Conservation (phyloP, 2,329 filamentous ascomycete species). For the Nemania sp. region DNA sequence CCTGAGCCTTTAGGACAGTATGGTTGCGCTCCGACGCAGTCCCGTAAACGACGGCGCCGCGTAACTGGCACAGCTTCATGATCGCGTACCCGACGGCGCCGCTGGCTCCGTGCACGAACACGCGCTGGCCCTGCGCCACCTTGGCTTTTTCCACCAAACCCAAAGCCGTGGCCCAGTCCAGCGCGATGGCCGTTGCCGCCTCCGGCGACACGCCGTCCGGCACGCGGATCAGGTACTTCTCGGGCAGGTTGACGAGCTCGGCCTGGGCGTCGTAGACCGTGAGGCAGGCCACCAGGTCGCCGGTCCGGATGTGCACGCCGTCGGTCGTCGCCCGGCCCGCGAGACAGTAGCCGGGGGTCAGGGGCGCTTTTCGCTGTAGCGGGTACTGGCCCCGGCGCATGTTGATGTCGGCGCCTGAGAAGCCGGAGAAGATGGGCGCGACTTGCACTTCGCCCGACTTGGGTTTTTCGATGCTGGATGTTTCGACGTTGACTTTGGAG, state of each 20-base stretch:
- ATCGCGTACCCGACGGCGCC: slow-evolving; percentile 52
- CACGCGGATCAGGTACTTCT: slow-evolving; percentile 50
- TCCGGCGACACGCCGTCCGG: slow-evolving; percentile 46
- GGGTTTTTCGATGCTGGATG: slow-evolving; percentile 13
- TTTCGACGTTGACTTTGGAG: slow-evolving; percentile 16
- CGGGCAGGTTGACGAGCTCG: slow-evolving; percentile 49
- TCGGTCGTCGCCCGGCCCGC: slow-evolving; percentile 47
- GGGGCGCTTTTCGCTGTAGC: slow-evolving; percentile 47
- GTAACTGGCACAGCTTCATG: slow-evolving; percentile 46
- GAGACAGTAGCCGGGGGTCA: slow-evolving; percentile 54
- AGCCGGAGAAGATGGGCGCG: slow-evolving; percentile 40
- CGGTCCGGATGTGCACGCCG: slow-evolving; percentile 39
- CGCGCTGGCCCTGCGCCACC: slow-evolving; percentile 47
- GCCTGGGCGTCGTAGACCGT: slow-evolving; percentile 49
- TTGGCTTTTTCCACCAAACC: slow-evolving; percentile 44
- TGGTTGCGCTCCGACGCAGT: slow-evolving; percentile 53
- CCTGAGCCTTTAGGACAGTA: slow-evolving; percentile 42
- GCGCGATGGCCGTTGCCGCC: slow-evolving; percentile 45
- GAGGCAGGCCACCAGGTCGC: slow-evolving; percentile 42
- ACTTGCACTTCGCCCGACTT: slow-evolving; percentile 18
- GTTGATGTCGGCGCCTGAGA: slow-evolving; percentile 52
- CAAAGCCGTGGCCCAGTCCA: slow-evolving; percentile 52
- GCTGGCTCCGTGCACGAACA: slow-evolving; percentile 55
- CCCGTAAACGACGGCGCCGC: slow-evolving; percentile 53
- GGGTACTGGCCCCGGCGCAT: slow-evolving; percentile 55